A percentile compares a stretch with the other conserved stretches of the same genome.
Conservation (phyloP, 1,284 basidiomycete genomes). For the Naganishia cerealis region DNA sequence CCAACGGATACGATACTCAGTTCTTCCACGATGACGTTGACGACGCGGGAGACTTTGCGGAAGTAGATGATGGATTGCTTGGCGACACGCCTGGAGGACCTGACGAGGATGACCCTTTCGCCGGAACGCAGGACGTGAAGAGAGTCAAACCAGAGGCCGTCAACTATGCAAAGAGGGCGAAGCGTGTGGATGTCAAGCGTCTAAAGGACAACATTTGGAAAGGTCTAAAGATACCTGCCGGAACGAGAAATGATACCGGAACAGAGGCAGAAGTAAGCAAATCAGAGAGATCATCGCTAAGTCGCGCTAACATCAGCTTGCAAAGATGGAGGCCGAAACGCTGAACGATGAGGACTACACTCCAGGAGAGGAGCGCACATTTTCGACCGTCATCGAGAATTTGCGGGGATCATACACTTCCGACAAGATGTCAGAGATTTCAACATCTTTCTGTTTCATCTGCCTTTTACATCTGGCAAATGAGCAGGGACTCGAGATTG, state of each 20-base stretch:
- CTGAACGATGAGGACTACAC: conserved; percentile 46
- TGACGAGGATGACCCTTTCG: conserved; percentile 77
- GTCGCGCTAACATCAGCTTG: conserved; percentile 36
- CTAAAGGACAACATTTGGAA: conserved; percentile 99
- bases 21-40: conserved; percentile 94
- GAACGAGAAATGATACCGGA: conserved; percentile 24
- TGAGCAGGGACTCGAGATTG: conserved; percentile 84
- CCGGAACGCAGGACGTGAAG: conserved; percentile 73
- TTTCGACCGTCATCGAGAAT: conserved; percentile 78
- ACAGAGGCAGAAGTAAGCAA: conserved; percentile 27
- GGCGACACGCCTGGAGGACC: conserved; percentile 54
- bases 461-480: conserved; percentile 93
- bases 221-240: conserved; percentile 69
- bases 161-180: conserved; percentile 92
- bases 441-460: conserved; percentile 99
- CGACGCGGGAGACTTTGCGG: conserved; percentile 70
- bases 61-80: conserved; percentile 61
- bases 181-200: conserved; percentile 92
- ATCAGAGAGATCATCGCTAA: background rate
- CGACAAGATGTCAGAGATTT: conserved; percentile 96
- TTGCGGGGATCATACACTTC: conserved; percentile 79
- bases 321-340: background rate
- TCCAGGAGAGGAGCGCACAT: conserved; percentile 68
- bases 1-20: conserved; percentile 85
- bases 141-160: conserved; percentile 84